Percentiles rank a stretch among this genome's conserved stretches.
Conservation (phyloP, 75 land plant genomes). For the Cunninghamia lanceolata region DNA sequence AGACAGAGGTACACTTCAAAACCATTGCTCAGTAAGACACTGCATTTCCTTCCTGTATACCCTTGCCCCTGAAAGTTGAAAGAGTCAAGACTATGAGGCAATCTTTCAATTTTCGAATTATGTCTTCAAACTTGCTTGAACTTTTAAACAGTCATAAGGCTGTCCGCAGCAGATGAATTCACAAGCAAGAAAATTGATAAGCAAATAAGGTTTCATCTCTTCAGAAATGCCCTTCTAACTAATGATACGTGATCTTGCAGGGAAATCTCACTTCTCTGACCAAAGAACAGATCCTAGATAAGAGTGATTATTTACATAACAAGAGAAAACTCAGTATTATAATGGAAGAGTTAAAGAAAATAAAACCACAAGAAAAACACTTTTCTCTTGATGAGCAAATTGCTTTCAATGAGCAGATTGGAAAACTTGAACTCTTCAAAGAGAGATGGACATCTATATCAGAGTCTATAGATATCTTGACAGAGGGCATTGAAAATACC, state of each 20-base stretch:
- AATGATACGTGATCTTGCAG: constrained; percentile 1
- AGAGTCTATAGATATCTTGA: constrained; percentile 27
- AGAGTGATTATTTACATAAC: background rate
- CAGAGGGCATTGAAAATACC: constrained; percentile 24
- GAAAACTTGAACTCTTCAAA: constrained; percentile 22
- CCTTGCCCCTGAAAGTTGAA: background rate
- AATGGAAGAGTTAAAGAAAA: constrained; percentile 17
- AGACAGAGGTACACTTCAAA: constrained; percentile 6
- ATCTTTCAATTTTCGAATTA: background rate
- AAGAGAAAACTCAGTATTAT: constrained; percentile 10
- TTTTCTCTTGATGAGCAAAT: constrained; percentile 22
- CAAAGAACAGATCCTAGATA: constrained; percentile 8
- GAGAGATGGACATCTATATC: constrained; percentile 19
- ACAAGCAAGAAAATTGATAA: background rate
- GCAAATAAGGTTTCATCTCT: background rate
- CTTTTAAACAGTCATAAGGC: background rate
- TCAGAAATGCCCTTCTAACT: background rate
- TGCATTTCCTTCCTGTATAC: background rate
- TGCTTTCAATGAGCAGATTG: constrained; percentile 20
- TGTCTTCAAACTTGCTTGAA: background rate
- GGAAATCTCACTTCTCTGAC: background rate
- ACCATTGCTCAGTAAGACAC: background rate
- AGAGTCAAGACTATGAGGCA: background rate
- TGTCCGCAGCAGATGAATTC: background rate
- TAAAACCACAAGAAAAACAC: constrained; percentile 9